Evolutionary conservation across 176 grass and related monocot species (phyloP), one percentile per base, ranked within the genome.

Genomic region (Oryza longistaminata): DNA sequence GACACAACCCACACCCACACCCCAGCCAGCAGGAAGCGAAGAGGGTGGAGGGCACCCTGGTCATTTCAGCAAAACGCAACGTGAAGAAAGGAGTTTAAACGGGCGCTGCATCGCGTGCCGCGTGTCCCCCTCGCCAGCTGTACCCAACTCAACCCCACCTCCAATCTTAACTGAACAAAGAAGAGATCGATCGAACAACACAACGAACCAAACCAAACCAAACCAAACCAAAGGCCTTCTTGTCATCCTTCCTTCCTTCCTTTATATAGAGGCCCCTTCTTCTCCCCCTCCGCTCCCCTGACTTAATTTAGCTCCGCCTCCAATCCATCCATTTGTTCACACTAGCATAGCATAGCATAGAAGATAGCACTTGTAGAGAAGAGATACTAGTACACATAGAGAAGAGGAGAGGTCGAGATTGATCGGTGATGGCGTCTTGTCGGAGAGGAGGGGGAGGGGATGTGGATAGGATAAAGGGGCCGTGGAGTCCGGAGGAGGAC

Each of bases 401-500:
- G 29, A 31, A 31, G 29, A 31, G 29, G 29, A 31, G 29, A 31
- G 29, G n/a, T n/a, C n/a, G 29, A 31, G 29, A 31, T 31, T 31
- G 2, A 31, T 31, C 29, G 29, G 29, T 31, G 48, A 61, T 61
- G 55, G 55, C 55, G 55, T 49, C 46, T 48, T 61, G 87, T 16
- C 82, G 74, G 26, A 40, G 77, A 1, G 71, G 77, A 21, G 69
- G 77, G 16, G 69, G n/a, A 1, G 82, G 78, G 71, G 91, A 93
- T 64, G 81, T 89, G 70, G 96, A 98, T 81, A 85, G 93, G 79
- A 98, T 98, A 83, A 98, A 95, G 93, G 96, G 96, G 0, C 96
- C 96, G 0, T 98, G 96, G 96, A 98, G 96, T 62, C 96, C 96
- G 11, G 93, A 98, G 89, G 96, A 98, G 85, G 96, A 98, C 73